phyloP scores from a whole-genome alignment of 208 protist species.

The Acanthamoeba culbertsoni region DNA sequence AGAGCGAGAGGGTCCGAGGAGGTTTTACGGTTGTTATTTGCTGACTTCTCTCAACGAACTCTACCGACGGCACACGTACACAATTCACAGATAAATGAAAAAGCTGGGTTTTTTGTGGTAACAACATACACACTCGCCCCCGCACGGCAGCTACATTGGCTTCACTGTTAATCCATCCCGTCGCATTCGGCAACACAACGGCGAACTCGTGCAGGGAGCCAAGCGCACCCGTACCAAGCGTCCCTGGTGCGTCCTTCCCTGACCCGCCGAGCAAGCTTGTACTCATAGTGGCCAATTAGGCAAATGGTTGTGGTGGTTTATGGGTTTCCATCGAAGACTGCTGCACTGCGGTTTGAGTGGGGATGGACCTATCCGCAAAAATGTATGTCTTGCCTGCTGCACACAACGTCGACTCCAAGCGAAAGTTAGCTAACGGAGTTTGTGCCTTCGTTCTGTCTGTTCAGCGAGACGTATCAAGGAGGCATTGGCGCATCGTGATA shows the following conservation, averaged over 20 bases:
- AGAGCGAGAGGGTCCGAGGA: neutral
- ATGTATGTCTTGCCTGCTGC: neutral
- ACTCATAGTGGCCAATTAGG: no score
- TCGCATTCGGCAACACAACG: slow-evolving; percentile 54
- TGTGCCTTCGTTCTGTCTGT: no score
- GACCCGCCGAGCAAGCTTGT: no score
- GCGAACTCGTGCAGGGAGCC: slow-evolving; percentile 51
- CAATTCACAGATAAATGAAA: no score
- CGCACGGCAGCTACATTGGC: slow-evolving; percentile 57
- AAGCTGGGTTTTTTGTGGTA: no score
- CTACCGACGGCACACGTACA: neutral
- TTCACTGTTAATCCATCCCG: slow-evolving; percentile 34
- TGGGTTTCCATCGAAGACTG: slow-evolving; percentile 38
- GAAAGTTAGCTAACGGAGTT: no score
- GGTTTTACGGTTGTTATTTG: slow-evolving; percentile 45
- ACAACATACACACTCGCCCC: no score
- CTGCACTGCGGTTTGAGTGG: slow-evolving; percentile 49
- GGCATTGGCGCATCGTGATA: neutral
- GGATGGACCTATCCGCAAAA: slow-evolving; percentile 24
- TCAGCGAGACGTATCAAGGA: neutral
- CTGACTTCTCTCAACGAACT: neutral
- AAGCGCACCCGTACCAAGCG: slow-evolving; percentile 33
- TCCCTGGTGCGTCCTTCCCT: neutral
- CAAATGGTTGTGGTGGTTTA: slow-evolving; percentile 35
- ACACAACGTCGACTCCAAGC: neutral